A percentile compares a stretch with the other conserved stretches of the same genome.
Conservation (phyloP, 768 basidiomycete genomes). For the Boletus reticuloceps region DNA sequence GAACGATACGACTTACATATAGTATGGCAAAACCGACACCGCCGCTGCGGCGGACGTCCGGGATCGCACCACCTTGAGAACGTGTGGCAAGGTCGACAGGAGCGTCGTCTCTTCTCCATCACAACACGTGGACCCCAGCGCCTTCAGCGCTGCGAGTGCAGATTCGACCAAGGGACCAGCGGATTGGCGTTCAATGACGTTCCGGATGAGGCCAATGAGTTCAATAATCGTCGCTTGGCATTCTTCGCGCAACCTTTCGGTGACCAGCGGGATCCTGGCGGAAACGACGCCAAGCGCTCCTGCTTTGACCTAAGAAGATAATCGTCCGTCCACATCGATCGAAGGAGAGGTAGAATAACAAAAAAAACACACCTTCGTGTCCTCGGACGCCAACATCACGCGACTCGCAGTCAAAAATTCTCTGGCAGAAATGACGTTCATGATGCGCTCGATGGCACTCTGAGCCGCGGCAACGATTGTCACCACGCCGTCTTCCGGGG, state of each 20-base stretch:
- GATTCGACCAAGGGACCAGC: conserved; percentile 41
- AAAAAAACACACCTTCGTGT: conserved; percentile 44
- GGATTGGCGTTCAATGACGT: conserved; percentile 42
- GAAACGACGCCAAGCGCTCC: conserved; percentile 71
- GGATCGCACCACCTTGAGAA: conserved; percentile 50
- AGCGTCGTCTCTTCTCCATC: conserved; percentile 67
- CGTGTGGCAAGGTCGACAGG: conserved; percentile 53
- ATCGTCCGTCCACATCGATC: neutral
- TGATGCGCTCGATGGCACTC: conserved; percentile 47
- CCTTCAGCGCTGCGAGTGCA: conserved; percentile 59
- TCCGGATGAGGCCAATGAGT: conserved; percentile 51
- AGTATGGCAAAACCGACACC: conserved; percentile 52
- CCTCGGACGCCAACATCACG: conserved; percentile 53
- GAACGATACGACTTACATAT: conserved; percentile 46
- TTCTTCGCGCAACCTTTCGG: conserved; percentile 51
- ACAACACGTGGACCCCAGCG: conserved; percentile 55
- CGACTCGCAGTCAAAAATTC: conserved; percentile 63
- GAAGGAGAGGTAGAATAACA: neutral
- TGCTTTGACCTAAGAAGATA: conserved; percentile 47
- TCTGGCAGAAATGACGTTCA: conserved; percentile 64
- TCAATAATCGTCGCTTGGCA: conserved; percentile 48
- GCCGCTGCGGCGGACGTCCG: conserved; percentile 39
- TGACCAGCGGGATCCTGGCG: conserved; percentile 61
- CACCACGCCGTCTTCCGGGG: conserved; percentile 36
- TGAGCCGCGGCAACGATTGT: conserved; percentile 49